A percentile compares a stretch with the other conserved stretches of the same genome.
Conservation (phyloP, 2,329 filamentous ascomycete species). For the Fusarium verrucosum region DNA sequence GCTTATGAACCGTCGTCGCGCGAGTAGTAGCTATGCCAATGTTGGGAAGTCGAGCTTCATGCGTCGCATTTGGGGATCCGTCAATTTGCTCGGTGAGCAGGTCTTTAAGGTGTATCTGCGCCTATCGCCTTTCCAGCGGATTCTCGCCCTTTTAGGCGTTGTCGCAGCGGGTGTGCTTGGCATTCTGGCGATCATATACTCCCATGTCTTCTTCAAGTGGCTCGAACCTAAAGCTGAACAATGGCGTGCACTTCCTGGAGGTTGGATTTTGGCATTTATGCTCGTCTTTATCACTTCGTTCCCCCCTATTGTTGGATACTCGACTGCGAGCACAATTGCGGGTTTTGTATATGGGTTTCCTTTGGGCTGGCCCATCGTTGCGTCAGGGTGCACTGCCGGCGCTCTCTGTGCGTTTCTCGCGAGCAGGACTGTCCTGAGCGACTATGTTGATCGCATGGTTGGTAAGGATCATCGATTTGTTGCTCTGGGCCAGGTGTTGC, state of each 20-base stretch:
- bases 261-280: conserved; percentile 79
- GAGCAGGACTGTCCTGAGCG: conserved; percentile 79
- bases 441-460: conserved; percentile 82
- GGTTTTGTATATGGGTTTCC: conserved; percentile 67
- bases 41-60: conserved; percentile 41
- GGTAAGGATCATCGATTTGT: conserved; percentile 87
- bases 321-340: conserved; percentile 69
- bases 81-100: conserved; percentile 56
- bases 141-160: conserved; percentile 62
- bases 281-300: conserved; percentile 81
- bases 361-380: conserved; percentile 82
- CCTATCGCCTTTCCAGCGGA: conserved; percentile 69
- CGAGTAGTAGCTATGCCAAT: conserved; percentile 17
- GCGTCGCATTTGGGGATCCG: conserved; percentile 48
- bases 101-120: conserved; percentile 61
- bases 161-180: conserved; percentile 63
- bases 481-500: conserved; percentile 85
- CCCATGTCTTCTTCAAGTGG: conserved; percentile 79
- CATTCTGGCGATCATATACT: conserved; percentile 79
- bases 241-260: conserved; percentile 78
- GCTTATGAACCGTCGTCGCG: conserved; percentile 46
- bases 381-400: conserved; percentile 79
- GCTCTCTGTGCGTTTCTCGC: conserved; percentile 82
- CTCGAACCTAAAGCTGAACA: conserved; percentile 76
- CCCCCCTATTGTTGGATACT: conserved; percentile 89